Base-by-base conservation (phyloP, 345 rosid genomes). In the Dimocarpus longan region DNA sequence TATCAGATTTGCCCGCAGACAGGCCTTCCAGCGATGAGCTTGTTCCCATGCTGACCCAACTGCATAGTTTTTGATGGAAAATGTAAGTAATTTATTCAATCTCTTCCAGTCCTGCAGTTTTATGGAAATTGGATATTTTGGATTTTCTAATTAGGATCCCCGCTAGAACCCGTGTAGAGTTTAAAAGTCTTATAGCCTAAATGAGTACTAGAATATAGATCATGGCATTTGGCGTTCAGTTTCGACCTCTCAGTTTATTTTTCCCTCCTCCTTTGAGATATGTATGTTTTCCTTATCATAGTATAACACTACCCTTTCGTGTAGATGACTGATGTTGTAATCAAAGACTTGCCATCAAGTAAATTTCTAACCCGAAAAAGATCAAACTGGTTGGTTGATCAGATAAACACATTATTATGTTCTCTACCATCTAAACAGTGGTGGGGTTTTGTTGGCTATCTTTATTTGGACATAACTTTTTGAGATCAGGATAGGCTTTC, bases 1-100 rank as follows among this genome's bases (percentile, higher is more conserved):
- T 93, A 59, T 95, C 99, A 0, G 99, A 95, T 80, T 84, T 80
- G 76, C 92, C 99, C 0, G 97, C 92, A 4, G 98, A 95, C 78
- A 83, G 99, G 84, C 98, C 97, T 79, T 93, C 97, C 8, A 92
- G 97, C 66, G 97, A 95, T 57, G 99, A 95, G 80, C 98, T 95
- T 60, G 99, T 92, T 37, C 89, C 89, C 73, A 92, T 93, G 97
- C 90, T 95, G 74, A 93, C 98, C 67, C 99, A 92, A 81, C 84
- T 95, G 78, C 97, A 93, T 83, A 95, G 99, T 82, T 95, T 93
- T 86, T 95, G 81, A 90, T 64, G 37, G 63, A 68, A 60, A 73
- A 64, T 77, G 87, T 80, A 76, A 85, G 87, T 84, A 80, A 60
- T 43, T 71, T 63, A 12, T 54, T 28, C 6, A 32, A 70, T 64